These are phyloP conservation scores for Dryas octopetala DNA, from an alignment of 306 rosid genomes.

Conservation along the genomic window DNA sequence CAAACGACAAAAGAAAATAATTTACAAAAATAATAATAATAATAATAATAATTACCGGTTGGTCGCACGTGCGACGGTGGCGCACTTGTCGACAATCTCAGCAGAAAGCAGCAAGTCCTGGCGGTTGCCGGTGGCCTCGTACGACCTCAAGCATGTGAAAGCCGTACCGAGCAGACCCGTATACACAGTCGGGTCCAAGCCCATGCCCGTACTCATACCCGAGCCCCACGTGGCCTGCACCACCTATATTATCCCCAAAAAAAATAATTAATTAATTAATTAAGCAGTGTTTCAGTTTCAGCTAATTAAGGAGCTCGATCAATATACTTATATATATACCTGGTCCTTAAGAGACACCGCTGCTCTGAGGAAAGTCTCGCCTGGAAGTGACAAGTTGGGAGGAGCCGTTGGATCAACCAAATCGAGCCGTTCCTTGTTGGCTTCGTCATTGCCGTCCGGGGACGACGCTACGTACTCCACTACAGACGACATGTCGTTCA, in stretches of 20 bases:
- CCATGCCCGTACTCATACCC: slow-evolving; percentile 31
- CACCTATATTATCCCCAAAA: slow-evolving; percentile 34
- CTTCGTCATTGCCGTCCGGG: slow-evolving; percentile 39
- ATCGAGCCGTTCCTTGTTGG: slow-evolving; percentile 41
- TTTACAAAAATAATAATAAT: not conserved
- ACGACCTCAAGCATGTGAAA: slow-evolving; percentile 72
- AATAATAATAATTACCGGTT: slow-evolving; percentile 40
- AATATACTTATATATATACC: slow-evolving; percentile 27
- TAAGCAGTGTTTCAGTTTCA: not conserved
- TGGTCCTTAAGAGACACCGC: slow-evolving; percentile 76
- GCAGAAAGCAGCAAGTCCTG: slow-evolving; percentile 59
- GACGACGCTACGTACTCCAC: slow-evolving; percentile 27
- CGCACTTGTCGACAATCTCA: slow-evolving; percentile 61
- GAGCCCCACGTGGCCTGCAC: slow-evolving; percentile 58
- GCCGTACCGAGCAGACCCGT: slow-evolving; percentile 83
- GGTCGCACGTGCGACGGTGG: slow-evolving; percentile 51
- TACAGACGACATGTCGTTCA: slow-evolving; percentile 39
- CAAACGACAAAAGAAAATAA: not conserved
- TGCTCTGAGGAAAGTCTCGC: slow-evolving; percentile 46
- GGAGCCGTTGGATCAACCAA: slow-evolving; percentile 35
- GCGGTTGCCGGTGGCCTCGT: slow-evolving; percentile 50
- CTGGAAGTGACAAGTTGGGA: slow-evolving; percentile 35
- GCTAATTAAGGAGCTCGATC: not conserved
- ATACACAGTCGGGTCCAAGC: slow-evolving; percentile 68
- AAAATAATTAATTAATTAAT: not conserved